Evolutionary conservation across 768 basidiomycete species (phyloP).

Genomic region (Rhodosporidiobolus odoratus): DNA sequence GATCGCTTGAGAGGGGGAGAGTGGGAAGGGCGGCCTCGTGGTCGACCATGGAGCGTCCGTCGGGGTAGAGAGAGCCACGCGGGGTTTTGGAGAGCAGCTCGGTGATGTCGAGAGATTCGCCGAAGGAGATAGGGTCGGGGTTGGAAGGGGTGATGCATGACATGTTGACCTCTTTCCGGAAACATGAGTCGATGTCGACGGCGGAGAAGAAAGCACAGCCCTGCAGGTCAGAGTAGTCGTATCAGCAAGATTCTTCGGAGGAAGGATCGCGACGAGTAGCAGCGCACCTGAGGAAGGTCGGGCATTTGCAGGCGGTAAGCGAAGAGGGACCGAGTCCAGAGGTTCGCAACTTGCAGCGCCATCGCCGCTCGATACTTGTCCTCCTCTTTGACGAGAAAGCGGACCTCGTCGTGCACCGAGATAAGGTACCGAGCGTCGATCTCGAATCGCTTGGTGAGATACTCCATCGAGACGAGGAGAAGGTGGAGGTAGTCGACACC

Average conservation of each 20-base stretch:
- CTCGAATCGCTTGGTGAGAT: constrained; percentile 70
- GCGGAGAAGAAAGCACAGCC: constrained; percentile 87
- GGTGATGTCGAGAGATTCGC: constrained; percentile 74
- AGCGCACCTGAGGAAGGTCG: constrained; percentile 78
- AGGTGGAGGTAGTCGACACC: constrained; percentile 98
- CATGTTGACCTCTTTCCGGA: constrained; percentile 96
- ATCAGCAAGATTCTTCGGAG: not conserved
- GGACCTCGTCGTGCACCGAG: constrained; percentile 93
- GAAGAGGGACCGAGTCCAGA: constrained; percentile 90
- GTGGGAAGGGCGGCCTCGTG: constrained; percentile 33
- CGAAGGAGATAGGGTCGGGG: constrained; percentile 70
- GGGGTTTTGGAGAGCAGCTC: constrained; percentile 20
- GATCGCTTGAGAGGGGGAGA: constrained; percentile 21
- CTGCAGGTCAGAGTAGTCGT: constrained; percentile 13
- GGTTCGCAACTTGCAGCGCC: constrained; percentile 87
- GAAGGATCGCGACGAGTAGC: not conserved
- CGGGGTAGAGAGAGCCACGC: constrained; percentile 44
- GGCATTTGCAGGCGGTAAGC: constrained; percentile 91
- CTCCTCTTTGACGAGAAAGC: constrained; percentile 81
- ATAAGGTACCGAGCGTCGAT: constrained; percentile 90
- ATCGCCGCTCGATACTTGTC: constrained; percentile 86
- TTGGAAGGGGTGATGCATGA: constrained; percentile 91
- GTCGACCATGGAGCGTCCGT: constrained; percentile 57
- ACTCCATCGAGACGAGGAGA: constrained; percentile 88
- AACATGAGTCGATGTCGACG: constrained; percentile 82